Evolutionary conservation across 768 basidiomycete genomes (phyloP), one percentile per base, ranked within the genome.

Genomic region (Daedalea quercina): DNA sequence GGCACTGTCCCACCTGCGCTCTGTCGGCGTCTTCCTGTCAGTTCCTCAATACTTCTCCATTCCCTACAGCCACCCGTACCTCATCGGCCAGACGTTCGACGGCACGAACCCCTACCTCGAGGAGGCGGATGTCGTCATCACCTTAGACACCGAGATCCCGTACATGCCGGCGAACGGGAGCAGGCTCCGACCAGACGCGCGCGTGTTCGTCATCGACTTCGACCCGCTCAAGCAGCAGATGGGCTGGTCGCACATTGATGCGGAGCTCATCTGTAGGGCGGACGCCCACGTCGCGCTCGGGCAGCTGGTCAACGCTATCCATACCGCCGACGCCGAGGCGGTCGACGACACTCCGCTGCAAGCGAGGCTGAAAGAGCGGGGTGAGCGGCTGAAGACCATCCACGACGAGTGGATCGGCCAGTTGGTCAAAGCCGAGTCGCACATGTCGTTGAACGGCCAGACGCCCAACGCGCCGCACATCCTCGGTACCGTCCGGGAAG

Each of bases 111-210:
- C 65, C 1, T 70, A 74, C 47, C 73, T 87, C 19, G 67, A 69
- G 28, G 65, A 67, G 22, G 83, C 84, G 0, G 87, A 89, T 56
- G 75, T 80, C 3, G 73, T 89, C 17, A 66, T 89, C 9, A 68
- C 86, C 17, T 54, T 89, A n/a, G 85, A 88, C 52, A 73, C 72
- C 8, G 83, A 84, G 54, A 67, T 85, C 0, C 82, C 85, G 0
- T 88, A 85, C 82, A 79, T 84, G 24, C 75, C 79, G 1, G 69
- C 62, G 43, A 71, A 76, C 50, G 74, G 75, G 31, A 68, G 62
- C 50, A 64, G 64, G 2, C 82, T 84, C 0, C 60, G 35, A 3
- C 55, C 65, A 0, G 63, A 67, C 2, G 77, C 83, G 0, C 67
- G 73, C 25, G 73, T 87, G 1, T 85, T 84, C 57, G 67, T 85